These are phyloP conservation scores for Prunus mume DNA, from an alignment of 306 rosid genomes.

Conservation along the genomic window DNA sequence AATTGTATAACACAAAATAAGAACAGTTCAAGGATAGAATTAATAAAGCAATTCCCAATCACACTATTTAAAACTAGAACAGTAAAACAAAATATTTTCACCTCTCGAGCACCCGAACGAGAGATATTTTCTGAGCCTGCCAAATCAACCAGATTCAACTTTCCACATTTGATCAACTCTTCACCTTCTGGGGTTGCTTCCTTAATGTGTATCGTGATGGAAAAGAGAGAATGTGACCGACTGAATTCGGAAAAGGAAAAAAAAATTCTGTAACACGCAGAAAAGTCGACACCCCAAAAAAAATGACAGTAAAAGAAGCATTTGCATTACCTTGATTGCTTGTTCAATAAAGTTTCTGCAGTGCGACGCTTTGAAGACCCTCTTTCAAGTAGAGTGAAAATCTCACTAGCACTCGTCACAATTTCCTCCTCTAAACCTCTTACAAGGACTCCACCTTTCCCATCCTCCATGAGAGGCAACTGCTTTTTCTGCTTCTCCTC, in stretches of 20 bases:
- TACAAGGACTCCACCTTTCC: slow-evolving; percentile 96
- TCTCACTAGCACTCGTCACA: slow-evolving; percentile 86
- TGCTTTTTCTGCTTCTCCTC: slow-evolving; percentile 91
- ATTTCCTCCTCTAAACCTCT: slow-evolving; percentile 92
- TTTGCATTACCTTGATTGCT: slow-evolving; percentile 74
- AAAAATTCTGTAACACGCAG: background rate
- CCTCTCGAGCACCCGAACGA: slow-evolving; percentile 99
- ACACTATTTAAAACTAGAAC: slow-evolving; percentile 2
- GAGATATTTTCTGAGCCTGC: slow-evolving; percentile 98
- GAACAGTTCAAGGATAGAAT: background rate
- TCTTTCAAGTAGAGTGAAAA: slow-evolving; percentile 80
- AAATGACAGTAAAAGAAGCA: slow-evolving; percentile 1
- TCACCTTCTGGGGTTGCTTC: slow-evolving; percentile 99
- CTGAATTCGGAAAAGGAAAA: slow-evolving; percentile 36
- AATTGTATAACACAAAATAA: slow-evolving; percentile 15
- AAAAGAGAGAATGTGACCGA: slow-evolving; percentile 96
- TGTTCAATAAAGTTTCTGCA: slow-evolving; percentile 90
- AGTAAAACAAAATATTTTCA: slow-evolving; percentile 20
- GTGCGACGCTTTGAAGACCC: slow-evolving; percentile 96
- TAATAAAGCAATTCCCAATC: background rate
- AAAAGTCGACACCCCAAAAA: background rate
- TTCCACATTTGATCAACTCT: slow-evolving; percentile 94
- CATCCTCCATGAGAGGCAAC: slow-evolving; percentile 96
- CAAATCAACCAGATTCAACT: slow-evolving; percentile 90
- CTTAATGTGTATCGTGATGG: slow-evolving; percentile 95